These are phyloP conservation scores for Scortechinia acanthostroma DNA, from an alignment of 2,329 filamentous ascomycete species.

Conservation along the genomic window DNA sequence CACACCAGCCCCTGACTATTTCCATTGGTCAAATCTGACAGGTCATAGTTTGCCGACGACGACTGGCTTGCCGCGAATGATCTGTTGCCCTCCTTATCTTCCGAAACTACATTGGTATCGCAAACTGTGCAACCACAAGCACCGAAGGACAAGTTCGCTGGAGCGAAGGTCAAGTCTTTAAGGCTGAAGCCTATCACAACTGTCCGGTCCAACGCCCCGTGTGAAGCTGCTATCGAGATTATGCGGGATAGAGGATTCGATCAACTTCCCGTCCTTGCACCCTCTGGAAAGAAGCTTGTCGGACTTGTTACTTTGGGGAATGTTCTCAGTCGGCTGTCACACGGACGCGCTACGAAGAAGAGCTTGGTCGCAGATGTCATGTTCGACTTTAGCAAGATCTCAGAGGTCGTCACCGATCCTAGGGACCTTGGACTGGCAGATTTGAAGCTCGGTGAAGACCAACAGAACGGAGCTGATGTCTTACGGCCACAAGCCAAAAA, in stretches of 20 bases:
- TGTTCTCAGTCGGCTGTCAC: slow-evolving; percentile 81
- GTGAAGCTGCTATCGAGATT: slow-evolving; percentile 85
- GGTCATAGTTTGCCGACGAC: slow-evolving; percentile 79
- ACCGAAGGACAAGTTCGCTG: slow-evolving; percentile 62
- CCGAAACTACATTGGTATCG: slow-evolving; percentile 21
- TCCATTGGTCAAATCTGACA: neutral
- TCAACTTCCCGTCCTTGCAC: slow-evolving; percentile 81
- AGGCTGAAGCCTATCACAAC: slow-evolving; percentile 91
- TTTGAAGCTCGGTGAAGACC: slow-evolving; percentile 23
- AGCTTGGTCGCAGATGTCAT: slow-evolving; percentile 80
- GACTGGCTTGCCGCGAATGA: slow-evolving; percentile 98
- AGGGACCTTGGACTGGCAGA: slow-evolving; percentile 44
- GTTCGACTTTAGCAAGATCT: slow-evolving; percentile 87
- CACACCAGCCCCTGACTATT: neutral
- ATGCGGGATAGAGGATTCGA: slow-evolving; percentile 99
- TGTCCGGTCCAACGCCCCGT: slow-evolving; percentile 62
- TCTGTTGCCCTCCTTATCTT: slow-evolving; percentile 62
- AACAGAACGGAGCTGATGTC: slow-evolving; percentile 12
- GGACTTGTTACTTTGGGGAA: slow-evolving; percentile 93
- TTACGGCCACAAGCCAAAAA: slow-evolving; percentile 12
- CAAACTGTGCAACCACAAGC: slow-evolving; percentile 9
- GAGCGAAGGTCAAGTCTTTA: slow-evolving; percentile 74
- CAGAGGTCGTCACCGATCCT: slow-evolving; percentile 86
- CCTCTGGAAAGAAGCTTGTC: slow-evolving; percentile 64
- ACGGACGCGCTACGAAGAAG: slow-evolving; percentile 68